These are phyloP conservation scores for Ogataea nitratoaversa DNA, from an alignment of 805 yeast species.

Conservation along the genomic window DNA sequence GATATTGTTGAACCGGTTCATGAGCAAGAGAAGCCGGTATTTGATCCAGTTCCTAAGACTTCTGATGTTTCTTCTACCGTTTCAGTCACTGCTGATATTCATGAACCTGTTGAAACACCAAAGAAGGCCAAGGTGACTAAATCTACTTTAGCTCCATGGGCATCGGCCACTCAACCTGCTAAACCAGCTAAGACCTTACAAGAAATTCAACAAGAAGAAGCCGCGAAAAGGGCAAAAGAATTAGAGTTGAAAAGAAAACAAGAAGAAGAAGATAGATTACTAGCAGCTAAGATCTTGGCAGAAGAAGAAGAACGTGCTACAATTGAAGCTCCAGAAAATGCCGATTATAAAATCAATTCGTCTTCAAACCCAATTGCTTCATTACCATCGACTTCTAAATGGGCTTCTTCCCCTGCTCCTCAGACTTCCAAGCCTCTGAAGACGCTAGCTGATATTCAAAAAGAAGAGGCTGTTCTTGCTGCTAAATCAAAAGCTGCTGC, in stretches of 20 bases:
- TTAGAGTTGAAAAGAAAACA: conserved; percentile 14
- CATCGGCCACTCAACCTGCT: conserved; percentile 22
- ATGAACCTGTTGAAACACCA: background rate
- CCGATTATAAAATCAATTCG: background rate
- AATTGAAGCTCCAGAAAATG: background rate
- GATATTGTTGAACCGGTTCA: too few species aligned
- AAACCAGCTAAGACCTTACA: conserved; percentile 49
- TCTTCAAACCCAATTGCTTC: conserved; percentile 15
- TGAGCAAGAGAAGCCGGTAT: too few species aligned
- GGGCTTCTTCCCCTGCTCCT: conserved; percentile 34
- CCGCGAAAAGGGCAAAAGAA: conserved; percentile 16
- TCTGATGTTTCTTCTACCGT: conserved; percentile 12
- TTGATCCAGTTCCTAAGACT: conserved; percentile 7
- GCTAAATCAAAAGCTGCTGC: conserved; percentile 10
- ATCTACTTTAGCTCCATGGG: conserved; percentile 38
- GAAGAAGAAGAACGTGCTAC: conserved; percentile 9
- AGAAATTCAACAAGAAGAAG: conserved; percentile 60
- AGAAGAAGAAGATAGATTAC: conserved; percentile 21
- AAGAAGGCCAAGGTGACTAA: conserved; percentile 25
- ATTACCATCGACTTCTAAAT: conserved; percentile 40
- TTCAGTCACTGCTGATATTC: background rate
- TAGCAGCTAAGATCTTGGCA: conserved; percentile 20
- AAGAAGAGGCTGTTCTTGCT: conserved; percentile 40
- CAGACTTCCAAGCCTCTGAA: conserved; percentile 32
- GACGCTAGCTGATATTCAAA: conserved; percentile 59